Conservation (phyloP, 208 protist genomes). For the Trypanosoma rangeli region DNA sequence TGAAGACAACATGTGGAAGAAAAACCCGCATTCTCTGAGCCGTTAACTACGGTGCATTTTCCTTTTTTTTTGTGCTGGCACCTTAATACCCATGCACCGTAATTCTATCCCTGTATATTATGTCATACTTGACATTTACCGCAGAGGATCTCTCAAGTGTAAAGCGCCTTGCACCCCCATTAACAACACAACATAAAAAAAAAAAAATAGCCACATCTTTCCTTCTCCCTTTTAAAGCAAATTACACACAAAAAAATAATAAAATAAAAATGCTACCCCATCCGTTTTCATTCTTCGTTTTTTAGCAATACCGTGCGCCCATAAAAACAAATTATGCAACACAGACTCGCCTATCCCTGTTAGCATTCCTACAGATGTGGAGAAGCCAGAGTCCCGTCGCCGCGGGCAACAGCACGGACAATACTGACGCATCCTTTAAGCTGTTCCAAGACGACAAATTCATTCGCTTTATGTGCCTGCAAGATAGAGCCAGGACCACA, state of each 20-base stretch:
- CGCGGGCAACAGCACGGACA: slow-evolving; percentile 34
- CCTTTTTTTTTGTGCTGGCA: too few species aligned
- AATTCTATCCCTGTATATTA: too few species aligned
- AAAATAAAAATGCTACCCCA: not conserved
- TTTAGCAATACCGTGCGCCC: not conserved
- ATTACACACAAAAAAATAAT: slow-evolving; percentile 14
- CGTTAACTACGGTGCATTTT: too few species aligned
- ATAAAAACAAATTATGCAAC: not conserved
- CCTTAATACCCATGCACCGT: too few species aligned
- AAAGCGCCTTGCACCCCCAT: too few species aligned
- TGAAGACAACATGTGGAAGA: slow-evolving; percentile 3
- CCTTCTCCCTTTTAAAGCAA: not conserved
- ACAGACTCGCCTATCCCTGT: not conserved
- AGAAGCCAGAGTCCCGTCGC: slow-evolving; percentile 20
- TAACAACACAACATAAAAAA: not conserved
- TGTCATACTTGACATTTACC: too few species aligned
- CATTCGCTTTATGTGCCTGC: slow-evolving; percentile 66
- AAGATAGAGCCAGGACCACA: slow-evolving; percentile 64
- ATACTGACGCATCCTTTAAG: slow-evolving; percentile 43
- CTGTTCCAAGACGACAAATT: slow-evolving; percentile 61
- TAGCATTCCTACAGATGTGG: slow-evolving; percentile 31
- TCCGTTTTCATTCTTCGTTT: too few species aligned
- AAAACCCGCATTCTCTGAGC: not conserved
- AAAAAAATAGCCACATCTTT: slow-evolving; percentile 7
- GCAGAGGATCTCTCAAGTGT: too few species aligned